A percentile compares a stretch with the other conserved stretches of the same genome.
These are phyloP conservation scores for Paratrimastix pyriformis DNA, from an alignment of 78 protist species.

Conservation along the genomic window DNA sequence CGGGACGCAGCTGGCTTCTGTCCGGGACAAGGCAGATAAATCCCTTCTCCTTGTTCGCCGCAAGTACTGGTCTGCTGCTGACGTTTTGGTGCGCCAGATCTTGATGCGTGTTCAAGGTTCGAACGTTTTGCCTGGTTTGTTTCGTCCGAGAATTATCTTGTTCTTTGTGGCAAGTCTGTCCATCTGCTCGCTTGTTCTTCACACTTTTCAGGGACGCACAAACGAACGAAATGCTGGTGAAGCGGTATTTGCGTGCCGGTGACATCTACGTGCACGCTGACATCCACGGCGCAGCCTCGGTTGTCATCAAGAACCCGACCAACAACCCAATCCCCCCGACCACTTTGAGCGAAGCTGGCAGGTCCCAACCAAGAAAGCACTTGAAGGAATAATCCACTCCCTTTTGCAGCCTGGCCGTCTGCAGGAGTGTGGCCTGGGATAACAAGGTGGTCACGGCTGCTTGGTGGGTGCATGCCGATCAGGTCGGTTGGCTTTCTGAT, in stretches of 20 bases:
- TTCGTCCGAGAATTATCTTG: neutral
- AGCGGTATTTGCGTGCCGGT: neutral
- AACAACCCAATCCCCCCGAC: no score
- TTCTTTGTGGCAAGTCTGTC: slow-evolving; percentile 17
- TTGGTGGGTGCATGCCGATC: slow-evolving; percentile 7
- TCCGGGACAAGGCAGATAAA: no score
- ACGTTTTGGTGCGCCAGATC: no score
- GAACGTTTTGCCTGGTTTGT: slow-evolving; percentile 5
- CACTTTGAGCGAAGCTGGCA: no score
- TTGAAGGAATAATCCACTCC: no score
- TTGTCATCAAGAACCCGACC: neutral
- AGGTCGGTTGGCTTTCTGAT: neutral
- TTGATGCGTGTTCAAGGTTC: neutral
- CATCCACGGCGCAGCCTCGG: slow-evolving; percentile 11
- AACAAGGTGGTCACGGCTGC: no score
- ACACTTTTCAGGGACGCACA: neutral
- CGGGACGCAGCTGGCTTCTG: neutral
- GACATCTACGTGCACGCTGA: slow-evolving; percentile 9
- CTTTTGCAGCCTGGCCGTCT: no score
- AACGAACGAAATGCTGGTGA: slow-evolving; percentile 15
- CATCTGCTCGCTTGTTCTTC: no score
- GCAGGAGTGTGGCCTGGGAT: no score
- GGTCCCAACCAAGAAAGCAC: no score
- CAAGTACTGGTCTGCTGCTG: no score
- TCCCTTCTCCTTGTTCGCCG: no score